phyloP scores from a whole-genome alignment of 805 yeast genomes.

The Starmerella etchellsii region DNA sequence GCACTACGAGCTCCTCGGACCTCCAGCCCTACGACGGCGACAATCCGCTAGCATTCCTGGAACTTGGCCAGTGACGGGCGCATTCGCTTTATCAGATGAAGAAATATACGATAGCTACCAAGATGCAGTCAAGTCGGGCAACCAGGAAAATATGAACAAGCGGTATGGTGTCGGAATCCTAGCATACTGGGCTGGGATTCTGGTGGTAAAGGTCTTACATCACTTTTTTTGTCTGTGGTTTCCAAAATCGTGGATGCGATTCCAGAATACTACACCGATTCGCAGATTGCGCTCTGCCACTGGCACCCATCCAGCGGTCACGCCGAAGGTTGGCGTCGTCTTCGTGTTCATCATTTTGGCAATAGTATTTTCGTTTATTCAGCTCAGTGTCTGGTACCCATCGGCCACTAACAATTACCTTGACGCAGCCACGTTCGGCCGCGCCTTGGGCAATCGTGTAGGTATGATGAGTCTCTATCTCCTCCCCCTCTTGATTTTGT shows the following conservation, averaged over 20 bases:
- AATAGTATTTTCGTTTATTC: slow-evolving; percentile 23
- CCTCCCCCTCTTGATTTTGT: slow-evolving; percentile 22
- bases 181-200: slow-evolving; percentile 16
- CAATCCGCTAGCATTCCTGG: background rate
- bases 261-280: background rate
- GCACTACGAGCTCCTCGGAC: background rate
- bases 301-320: too few species aligned
- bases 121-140: background rate
- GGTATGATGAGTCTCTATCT: slow-evolving; percentile 15
- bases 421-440: slow-evolving; percentile 2
- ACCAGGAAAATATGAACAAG: slow-evolving; percentile 1
- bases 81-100: slow-evolving; percentile 4
- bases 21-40: slow-evolving; percentile 3
- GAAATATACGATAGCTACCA: slow-evolving; percentile 7
- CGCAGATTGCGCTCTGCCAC: slow-evolving; percentile 3
- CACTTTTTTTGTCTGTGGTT: slow-evolving; percentile 2
- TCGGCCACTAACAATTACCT: slow-evolving; percentile 5
- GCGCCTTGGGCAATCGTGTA: slow-evolving; percentile 10
- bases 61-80: slow-evolving; percentile 8
- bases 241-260: background rate
- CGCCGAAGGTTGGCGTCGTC: slow-evolving; percentile 33
- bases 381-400: slow-evolving; percentile 7
- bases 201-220: slow-evolving; percentile 2
- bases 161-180: slow-evolving; percentile 12
- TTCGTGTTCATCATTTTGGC: slow-evolving; percentile 27